Percentiles rank a stretch among this genome's conserved stretches.
phyloP scores from a whole-genome alignment of 179 eudicot species.

The Patellifolia procumbens region DNA sequence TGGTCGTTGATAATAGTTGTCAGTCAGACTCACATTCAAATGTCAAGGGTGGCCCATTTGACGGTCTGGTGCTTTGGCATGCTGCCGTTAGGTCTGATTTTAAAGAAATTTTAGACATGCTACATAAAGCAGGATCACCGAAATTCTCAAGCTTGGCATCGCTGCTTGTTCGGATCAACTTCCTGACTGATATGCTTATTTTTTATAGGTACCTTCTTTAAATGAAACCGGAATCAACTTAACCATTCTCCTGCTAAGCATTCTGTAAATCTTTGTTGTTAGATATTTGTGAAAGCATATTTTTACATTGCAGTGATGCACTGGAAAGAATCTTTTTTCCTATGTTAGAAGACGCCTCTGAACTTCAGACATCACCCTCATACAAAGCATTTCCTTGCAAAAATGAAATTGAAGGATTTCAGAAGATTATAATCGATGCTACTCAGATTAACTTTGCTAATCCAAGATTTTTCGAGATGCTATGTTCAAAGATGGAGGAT shows the following conservation, averaged over 20 bases:
- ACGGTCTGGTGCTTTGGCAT: slow-evolving; percentile 70
- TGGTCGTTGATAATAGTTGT: slow-evolving; percentile 31
- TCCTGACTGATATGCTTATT: slow-evolving; percentile 63
- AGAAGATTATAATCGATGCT: slow-evolving; percentile 47
- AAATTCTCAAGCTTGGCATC: slow-evolving; percentile 43
- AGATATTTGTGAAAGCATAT: slow-evolving; percentile 8
- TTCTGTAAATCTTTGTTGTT: neutral
- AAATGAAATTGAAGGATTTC: slow-evolving; percentile 63
- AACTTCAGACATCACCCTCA: slow-evolving; percentile 30
- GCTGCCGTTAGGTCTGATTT: slow-evolving; percentile 57
- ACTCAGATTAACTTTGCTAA: slow-evolving; percentile 37
- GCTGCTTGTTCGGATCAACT: slow-evolving; percentile 54
- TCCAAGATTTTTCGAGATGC: slow-evolving; percentile 48
- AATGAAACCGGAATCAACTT: slow-evolving; percentile 18
- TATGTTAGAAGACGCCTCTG: slow-evolving; percentile 39
- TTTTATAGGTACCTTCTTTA: slow-evolving; percentile 62
- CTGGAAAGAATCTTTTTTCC: slow-evolving; percentile 59
- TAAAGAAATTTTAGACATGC: slow-evolving; percentile 52
- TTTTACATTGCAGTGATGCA: slow-evolving; percentile 57
- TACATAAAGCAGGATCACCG: slow-evolving; percentile 46
- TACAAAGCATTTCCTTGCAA: slow-evolving; percentile 42
- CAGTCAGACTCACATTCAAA: slow-evolving; percentile 26
- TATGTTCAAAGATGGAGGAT: slow-evolving; percentile 55
- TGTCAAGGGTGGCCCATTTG: slow-evolving; percentile 39
- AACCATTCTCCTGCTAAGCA: neutral